Conservation (phyloP, 768 basidiomycete species). For the Suillus hirtellus region DNA sequence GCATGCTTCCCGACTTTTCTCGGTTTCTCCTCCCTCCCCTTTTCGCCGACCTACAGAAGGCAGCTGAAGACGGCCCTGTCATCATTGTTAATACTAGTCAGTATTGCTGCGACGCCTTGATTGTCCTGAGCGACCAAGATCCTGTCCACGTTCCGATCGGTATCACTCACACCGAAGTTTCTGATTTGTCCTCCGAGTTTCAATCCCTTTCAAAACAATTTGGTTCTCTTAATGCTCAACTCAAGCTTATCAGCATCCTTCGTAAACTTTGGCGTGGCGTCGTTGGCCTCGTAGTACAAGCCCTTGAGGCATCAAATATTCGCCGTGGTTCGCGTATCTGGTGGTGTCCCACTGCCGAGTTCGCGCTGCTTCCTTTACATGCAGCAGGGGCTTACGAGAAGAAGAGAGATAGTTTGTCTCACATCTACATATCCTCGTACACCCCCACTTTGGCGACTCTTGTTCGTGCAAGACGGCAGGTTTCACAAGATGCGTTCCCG, state of each 20-base stretch:
- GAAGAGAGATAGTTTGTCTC: conserved; percentile 11
- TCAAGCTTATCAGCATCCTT: conserved; percentile 10
- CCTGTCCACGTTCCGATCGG: neutral
- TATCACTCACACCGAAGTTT: neutral
- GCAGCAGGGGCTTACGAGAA: conserved; percentile 32
- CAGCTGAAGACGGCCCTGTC: conserved; percentile 8
- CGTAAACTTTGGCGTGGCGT: conserved; percentile 30
- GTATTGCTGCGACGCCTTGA: conserved; percentile 13
- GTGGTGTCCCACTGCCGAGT: conserved; percentile 35
- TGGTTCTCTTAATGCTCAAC: neutral
- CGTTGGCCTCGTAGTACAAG: conserved; percentile 23
- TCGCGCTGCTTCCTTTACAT: conserved; percentile 33
- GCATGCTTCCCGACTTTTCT: conserved; percentile 16
- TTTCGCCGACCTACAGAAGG: conserved; percentile 8
- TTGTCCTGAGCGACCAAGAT: neutral
- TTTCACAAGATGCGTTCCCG: neutral
- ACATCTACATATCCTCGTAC: conserved; percentile 34
- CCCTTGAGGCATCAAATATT: conserved; percentile 9
- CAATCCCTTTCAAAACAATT: neutral
- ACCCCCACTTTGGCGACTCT: conserved; percentile 33
- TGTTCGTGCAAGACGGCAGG: conserved; percentile 19
- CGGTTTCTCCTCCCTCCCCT: conserved; percentile 16
- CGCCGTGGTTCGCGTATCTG: conserved; percentile 26
- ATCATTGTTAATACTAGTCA: conserved; percentile 1
- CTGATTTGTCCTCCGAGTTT: neutral